Percentiles rank a stretch among this genome's conserved stretches.
phyloP scores from a whole-genome alignment of 176 grass and related monocot genomes.

The Musa itinerans region DNA sequence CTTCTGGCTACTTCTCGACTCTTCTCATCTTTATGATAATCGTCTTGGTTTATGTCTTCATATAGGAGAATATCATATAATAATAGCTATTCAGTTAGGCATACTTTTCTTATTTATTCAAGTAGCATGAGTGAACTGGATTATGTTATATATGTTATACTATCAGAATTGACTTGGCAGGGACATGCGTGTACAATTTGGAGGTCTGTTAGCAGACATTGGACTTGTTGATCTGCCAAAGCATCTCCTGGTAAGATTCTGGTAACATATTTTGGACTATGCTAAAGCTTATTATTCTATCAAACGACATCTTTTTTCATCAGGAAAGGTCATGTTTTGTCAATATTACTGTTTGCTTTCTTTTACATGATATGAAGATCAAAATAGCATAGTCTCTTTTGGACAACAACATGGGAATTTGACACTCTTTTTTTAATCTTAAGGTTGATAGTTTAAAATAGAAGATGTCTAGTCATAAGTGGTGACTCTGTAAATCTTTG shows the following conservation, averaged over 20 bases:
- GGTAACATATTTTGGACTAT: not conserved
- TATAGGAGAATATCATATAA: not conserved
- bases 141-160: not conserved
- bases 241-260: conserved; percentile 41
- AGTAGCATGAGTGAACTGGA: not conserved
- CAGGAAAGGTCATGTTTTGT: too few relatives aligned
- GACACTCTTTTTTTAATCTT: too few relatives aligned
- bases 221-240: conserved; percentile 80
- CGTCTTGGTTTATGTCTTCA: not conserved
- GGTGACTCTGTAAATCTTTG: too few relatives aligned
- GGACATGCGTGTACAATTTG: conserved; percentile 89
- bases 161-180: conserved; percentile 24
- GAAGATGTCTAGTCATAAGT: too few relatives aligned
- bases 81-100: not conserved
- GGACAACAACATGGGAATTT: too few relatives aligned
- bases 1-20: not conserved
- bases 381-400: too few relatives aligned
- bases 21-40: not conserved
- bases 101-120: not conserved
- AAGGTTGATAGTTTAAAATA: too few relatives aligned
- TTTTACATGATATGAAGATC: too few relatives aligned
- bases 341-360: too few relatives aligned
- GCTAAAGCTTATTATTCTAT: not conserved
- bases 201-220: conserved; percentile 81
- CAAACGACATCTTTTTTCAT: too few relatives aligned